phyloP scores from a whole-genome alignment of 1,284 basidiomycete genomes.

The Anthracocystis panici-leucophaei region DNA sequence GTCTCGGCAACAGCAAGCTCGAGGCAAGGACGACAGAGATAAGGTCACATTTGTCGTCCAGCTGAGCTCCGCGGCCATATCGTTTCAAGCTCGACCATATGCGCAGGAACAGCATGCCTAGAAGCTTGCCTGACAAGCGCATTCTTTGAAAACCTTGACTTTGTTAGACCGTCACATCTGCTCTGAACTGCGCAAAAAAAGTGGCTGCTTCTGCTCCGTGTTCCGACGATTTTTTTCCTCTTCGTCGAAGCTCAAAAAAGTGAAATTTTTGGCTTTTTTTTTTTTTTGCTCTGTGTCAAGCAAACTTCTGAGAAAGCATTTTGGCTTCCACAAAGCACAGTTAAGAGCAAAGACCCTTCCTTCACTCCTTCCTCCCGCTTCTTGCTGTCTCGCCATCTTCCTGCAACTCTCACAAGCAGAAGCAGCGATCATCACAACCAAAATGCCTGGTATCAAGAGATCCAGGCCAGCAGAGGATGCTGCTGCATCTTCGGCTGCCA shows the following conservation, averaged over 20 bases:
- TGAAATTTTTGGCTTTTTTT: not conserved
- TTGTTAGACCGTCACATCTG: not conserved
- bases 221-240: slow-evolving; percentile 2
- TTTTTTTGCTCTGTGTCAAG: not conserved
- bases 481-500: slow-evolving; percentile 31
- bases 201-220: not conserved
- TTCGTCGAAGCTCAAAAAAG: slow-evolving; percentile 9
- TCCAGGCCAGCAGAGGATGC: slow-evolving; percentile 42
- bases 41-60: no score
- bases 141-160: not conserved
- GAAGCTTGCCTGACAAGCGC: no score
- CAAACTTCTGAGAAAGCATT: slow-evolving; percentile 3
- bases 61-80: no score
- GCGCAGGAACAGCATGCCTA: no score
- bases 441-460: slow-evolving; percentile 57
- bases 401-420: slow-evolving; percentile 7
- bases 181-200: not conserved
- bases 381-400: slow-evolving; percentile 6
- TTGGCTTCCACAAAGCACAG: not conserved
- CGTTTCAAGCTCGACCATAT: no score
- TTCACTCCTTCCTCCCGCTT: not conserved
- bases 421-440: slow-evolving; percentile 1
- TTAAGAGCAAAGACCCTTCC: not conserved
- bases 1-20: no score
- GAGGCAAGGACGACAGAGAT: no score